phyloP scores from a whole-genome alignment of 306 rosid species.

The Dalbergia cochinchinensis region DNA sequence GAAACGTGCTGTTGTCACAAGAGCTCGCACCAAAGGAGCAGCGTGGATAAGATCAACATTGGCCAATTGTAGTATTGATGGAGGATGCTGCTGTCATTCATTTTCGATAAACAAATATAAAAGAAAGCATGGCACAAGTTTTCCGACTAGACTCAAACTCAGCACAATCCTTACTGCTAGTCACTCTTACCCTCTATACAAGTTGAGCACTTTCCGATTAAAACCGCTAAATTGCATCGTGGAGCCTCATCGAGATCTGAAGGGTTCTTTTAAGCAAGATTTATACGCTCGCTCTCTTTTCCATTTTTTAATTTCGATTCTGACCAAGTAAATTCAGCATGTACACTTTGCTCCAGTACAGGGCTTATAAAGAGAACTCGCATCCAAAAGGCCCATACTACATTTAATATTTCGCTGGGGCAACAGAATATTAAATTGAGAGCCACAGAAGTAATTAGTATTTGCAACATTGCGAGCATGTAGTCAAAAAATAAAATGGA shows the following conservation, averaged over 20 bases:
- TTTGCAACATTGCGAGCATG: background rate
- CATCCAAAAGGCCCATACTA: background rate
- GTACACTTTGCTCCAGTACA: background rate
- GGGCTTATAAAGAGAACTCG: background rate
- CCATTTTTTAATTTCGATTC: background rate
- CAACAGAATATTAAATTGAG: conserved; percentile 7
- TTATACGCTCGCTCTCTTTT: background rate
- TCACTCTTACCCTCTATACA: background rate
- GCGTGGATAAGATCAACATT: conserved; percentile 42
- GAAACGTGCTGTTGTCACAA: conserved; percentile 15
- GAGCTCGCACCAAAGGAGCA: background rate
- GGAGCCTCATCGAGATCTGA: background rate
- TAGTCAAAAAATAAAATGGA: conserved; percentile 14
- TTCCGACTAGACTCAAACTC: background rate
- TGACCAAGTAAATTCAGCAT: background rate
- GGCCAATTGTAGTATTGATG: background rate
- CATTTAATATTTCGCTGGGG: conserved; percentile 1
- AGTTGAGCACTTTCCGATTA: background rate
- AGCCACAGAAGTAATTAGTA: background rate
- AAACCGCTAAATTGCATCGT: background rate
- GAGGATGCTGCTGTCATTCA: conserved; percentile 36
- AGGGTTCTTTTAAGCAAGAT: background rate
- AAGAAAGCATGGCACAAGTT: background rate
- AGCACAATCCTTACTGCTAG: background rate
- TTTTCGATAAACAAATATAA: conserved; percentile 7